Conservation (phyloP, 805 yeast genomes). For the Huiozyma naganishii region DNA sequence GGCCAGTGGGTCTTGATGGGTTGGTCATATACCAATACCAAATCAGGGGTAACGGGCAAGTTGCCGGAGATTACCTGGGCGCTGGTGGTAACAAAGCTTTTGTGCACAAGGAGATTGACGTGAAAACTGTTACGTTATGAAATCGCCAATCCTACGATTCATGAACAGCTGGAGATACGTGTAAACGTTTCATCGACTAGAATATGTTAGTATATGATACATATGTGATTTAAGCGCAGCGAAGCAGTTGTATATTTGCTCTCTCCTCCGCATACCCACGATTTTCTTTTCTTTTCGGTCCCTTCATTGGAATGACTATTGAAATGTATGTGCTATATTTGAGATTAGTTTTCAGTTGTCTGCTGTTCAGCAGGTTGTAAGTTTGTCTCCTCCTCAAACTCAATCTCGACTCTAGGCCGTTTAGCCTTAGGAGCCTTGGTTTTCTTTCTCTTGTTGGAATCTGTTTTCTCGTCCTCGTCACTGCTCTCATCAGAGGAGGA, state of each 20-base stretch:
- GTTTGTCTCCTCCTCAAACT: constrained; percentile 60
- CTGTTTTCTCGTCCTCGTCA: constrained; percentile 30
- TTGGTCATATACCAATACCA: constrained; percentile 92
- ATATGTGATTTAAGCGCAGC: no score
- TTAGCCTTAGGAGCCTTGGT: constrained; percentile 33
- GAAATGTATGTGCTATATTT: no score
- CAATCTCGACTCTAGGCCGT: constrained; percentile 71
- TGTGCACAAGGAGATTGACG: constrained; percentile 55
- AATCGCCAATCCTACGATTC: neutral
- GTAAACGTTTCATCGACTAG: no score
- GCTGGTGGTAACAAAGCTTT: constrained; percentile 80
- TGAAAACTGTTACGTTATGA: constrained; percentile 23
- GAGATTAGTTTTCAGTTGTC: constrained; percentile 6
- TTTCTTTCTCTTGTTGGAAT: constrained; percentile 31
- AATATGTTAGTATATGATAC: no score
- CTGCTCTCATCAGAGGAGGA: constrained; percentile 13
- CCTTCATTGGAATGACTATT: no score
- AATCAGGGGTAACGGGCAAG: constrained; percentile 83
- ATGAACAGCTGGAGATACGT: neutral
- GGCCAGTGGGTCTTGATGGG: constrained; percentile 98
- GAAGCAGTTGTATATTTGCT: no score
- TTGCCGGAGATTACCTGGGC: constrained; percentile 84
- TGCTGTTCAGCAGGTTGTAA: constrained; percentile 28
- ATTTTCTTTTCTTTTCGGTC: no score
- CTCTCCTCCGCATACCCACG: no score